These are phyloP conservation scores for Pestalotiopsis sp. DNA, from an alignment of 2,329 filamentous ascomycete species.

Conservation along the genomic window DNA sequence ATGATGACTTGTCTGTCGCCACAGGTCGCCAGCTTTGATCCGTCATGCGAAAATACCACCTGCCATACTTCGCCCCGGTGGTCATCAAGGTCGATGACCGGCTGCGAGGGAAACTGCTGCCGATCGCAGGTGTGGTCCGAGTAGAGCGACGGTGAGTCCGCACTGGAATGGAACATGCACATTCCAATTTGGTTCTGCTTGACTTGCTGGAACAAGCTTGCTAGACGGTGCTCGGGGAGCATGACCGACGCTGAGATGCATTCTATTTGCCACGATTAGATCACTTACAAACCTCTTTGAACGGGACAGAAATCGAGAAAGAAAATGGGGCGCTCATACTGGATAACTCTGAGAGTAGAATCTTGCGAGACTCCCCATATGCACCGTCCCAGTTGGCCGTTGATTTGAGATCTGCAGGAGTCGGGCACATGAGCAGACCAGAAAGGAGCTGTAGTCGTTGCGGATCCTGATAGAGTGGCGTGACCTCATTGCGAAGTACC, in stretches of 20 bases:
- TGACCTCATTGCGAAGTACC: conserved; percentile 87
- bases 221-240: conserved; percentile 90
- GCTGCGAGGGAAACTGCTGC: conserved; percentile 75
- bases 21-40: conserved; percentile 78
- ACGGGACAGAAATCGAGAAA: background rate
- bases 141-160: conserved; percentile 80
- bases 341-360: conserved; percentile 79
- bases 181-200: conserved; percentile 81
- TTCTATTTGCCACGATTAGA: conserved; percentile 48
- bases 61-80: conserved; percentile 90
- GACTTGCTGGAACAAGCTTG: conserved; percentile 78
- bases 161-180: conserved; percentile 88
- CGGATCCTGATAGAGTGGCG: conserved; percentile 80
- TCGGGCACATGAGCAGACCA: conserved; percentile 86
- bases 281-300: background rate
- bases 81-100: conserved; percentile 70
- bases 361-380: conserved; percentile 70
- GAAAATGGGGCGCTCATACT: conserved; percentile 56
- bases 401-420: conserved; percentile 72
- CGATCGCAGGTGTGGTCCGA: conserved; percentile 84
- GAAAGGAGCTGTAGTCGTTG: conserved; percentile 80
- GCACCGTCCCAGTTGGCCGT: conserved; percentile 88
- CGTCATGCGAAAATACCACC: conserved; percentile 86
- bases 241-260: conserved; percentile 96
- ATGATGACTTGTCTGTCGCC: conserved; percentile 79